Evolutionary conservation across 768 basidiomycete genomes (phyloP).

Genomic region (Psilocybe subaeruginosa): DNA sequence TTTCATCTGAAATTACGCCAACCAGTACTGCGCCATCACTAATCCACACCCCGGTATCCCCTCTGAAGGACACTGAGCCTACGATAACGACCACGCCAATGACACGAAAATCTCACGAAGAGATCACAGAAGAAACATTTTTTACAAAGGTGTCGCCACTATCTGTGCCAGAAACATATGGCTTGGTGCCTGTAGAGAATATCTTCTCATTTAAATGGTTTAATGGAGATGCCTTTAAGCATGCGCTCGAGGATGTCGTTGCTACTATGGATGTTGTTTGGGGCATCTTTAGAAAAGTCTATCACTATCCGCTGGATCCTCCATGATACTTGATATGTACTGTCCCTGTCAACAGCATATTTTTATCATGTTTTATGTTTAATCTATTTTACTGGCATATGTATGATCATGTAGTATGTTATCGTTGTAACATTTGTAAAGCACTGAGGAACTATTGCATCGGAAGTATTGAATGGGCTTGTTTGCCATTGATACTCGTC

Average conservation of each 20-base stretch:
- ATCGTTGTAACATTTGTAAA: not conserved
- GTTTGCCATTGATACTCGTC: not conserved
- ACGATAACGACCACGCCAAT: conserved; percentile 8
- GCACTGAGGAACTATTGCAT: too few species aligned
- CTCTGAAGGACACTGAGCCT: not conserved
- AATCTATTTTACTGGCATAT: not conserved
- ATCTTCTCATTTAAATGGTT: conserved; percentile 36
- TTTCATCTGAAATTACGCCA: conserved; percentile 3
- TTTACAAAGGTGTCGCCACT: conserved; percentile 6
- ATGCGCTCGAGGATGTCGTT: conserved; percentile 38
- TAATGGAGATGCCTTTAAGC: conserved; percentile 21
- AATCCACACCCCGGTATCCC: not conserved
- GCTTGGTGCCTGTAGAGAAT: conserved; percentile 32
- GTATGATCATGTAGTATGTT: not conserved
- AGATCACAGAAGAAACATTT: conserved; percentile 10
- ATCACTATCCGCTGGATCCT: conserved; percentile 63
- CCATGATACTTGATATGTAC: conserved; percentile 26
- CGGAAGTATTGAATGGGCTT: too few species aligned
- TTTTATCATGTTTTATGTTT: not conserved
- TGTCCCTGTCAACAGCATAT: not conserved
- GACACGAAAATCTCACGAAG: not conserved
- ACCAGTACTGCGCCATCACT: not conserved
- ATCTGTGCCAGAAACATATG: conserved; percentile 25
- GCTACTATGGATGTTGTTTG: conserved; percentile 44
- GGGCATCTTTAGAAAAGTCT: conserved; percentile 49